phyloP scores from a whole-genome alignment of 2,329 filamentous ascomycete genomes.

The Penicillium sp. region DNA sequence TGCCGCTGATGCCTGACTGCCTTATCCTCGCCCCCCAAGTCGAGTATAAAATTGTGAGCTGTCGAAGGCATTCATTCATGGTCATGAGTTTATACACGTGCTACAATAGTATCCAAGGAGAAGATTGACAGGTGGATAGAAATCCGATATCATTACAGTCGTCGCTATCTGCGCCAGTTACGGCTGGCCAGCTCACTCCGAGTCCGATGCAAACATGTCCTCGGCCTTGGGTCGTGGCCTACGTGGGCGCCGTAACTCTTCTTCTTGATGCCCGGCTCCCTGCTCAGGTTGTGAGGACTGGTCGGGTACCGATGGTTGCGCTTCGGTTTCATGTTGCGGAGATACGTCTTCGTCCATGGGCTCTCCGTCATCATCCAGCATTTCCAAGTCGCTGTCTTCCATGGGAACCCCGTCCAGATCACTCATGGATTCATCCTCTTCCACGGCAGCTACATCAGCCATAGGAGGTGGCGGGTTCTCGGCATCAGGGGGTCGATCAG shows the following conservation, averaged over 20 bases:
- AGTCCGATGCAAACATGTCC: constrained; percentile 84
- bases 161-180: constrained; percentile 19
- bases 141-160: constrained; percentile 18
- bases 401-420: constrained; percentile 50
- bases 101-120: background rate
- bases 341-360: constrained; percentile 35
- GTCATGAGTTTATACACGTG: background rate
- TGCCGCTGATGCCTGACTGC: constrained; percentile 22
- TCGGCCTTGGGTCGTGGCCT: constrained; percentile 72
- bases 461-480: constrained; percentile 33
- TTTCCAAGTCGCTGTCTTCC: constrained; percentile 46
- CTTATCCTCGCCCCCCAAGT: constrained; percentile 17
- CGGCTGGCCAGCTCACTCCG: constrained; percentile 38
- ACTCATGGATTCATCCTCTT: constrained; percentile 46
- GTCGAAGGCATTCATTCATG: constrained; percentile 1
- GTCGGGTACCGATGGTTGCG: constrained; percentile 25
- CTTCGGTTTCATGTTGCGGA: constrained; percentile 24
- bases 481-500: constrained; percentile 25
- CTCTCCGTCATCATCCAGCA: constrained; percentile 42
- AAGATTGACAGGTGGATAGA: constrained; percentile 1
- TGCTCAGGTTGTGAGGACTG: constrained; percentile 22
- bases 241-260: constrained; percentile 39
- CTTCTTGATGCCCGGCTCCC: constrained; percentile 30
- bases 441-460: constrained; percentile 46
- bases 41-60: constrained; percentile 9